Percentiles rank a stretch among this genome's conserved stretches.
Conservation (phyloP, 768 basidiomycete genomes). For the Podaxis sp. region DNA sequence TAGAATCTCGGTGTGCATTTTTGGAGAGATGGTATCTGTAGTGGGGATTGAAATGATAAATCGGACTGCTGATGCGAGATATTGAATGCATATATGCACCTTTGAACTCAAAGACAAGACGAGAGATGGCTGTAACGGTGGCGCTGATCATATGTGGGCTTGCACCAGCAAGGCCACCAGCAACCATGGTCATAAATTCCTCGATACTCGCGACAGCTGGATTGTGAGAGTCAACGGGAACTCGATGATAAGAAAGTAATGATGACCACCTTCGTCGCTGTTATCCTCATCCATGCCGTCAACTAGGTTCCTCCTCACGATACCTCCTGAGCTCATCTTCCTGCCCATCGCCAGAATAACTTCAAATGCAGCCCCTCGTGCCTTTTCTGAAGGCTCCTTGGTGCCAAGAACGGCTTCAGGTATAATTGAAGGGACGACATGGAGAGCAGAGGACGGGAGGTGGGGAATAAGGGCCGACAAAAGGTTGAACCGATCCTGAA, state of each 20-base stretch:
- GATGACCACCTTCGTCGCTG: slow-evolving; percentile 39
- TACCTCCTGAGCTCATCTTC: slow-evolving; percentile 86
- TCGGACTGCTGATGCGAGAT: neutral
- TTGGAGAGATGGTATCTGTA: slow-evolving; percentile 60
- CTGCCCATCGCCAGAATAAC: slow-evolving; percentile 86
- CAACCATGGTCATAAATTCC: slow-evolving; percentile 96
- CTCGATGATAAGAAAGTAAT: slow-evolving; percentile 6
- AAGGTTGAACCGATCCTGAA: slow-evolving; percentile 78
- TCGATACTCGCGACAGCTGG: slow-evolving; percentile 69
- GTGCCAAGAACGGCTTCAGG: slow-evolving; percentile 94
- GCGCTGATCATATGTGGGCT: slow-evolving; percentile 99
- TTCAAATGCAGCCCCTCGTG: slow-evolving; percentile 85
- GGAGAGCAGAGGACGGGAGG: slow-evolving; percentile 68
- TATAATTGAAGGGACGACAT: slow-evolving; percentile 83
- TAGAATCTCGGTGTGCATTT: slow-evolving; percentile 81
- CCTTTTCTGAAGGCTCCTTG: slow-evolving; percentile 94
- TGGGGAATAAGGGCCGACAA: slow-evolving; percentile 62
- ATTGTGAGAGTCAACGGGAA: slow-evolving; percentile 1
- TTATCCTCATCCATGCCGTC: slow-evolving; percentile 81
- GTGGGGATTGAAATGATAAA: neutral
- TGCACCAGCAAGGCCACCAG: slow-evolving; percentile 88
- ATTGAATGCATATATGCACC: slow-evolving; percentile 39
- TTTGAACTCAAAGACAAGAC: slow-evolving; percentile 95
- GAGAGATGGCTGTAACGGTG: slow-evolving; percentile 88
- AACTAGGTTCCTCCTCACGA: slow-evolving; percentile 70